These are phyloP conservation scores for Xylaria sp. DNA, from an alignment of 2,329 filamentous ascomycete species.

Conservation along the genomic window DNA sequence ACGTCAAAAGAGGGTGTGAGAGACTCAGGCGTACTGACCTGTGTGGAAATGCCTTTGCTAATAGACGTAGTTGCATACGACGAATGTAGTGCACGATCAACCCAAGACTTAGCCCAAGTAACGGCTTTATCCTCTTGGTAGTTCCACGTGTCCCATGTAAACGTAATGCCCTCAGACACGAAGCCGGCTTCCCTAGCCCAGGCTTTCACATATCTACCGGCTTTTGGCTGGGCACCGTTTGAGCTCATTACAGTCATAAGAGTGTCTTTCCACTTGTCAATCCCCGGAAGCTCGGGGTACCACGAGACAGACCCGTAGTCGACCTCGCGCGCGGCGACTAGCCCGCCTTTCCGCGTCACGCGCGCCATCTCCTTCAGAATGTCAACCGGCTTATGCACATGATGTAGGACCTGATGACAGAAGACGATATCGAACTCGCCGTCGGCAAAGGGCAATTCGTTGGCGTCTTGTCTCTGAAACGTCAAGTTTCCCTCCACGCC, in stretches of 20 bases:
- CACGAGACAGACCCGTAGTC: conserved; percentile 35
- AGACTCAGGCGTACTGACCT: conserved; percentile 1
- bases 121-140: conserved; percentile 32
- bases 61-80: conserved; percentile 27
- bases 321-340: conserved; percentile 52
- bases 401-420: conserved; percentile 67
- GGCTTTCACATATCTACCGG: conserved; percentile 29
- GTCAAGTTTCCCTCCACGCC: conserved; percentile 37
- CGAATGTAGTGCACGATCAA: conserved; percentile 26
- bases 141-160: conserved; percentile 35
- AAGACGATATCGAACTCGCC: conserved; percentile 68
- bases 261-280: conserved; percentile 30
- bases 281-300: conserved; percentile 31
- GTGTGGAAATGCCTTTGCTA: conserved; percentile 17
- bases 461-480: conserved; percentile 42
- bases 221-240: conserved; percentile 28
- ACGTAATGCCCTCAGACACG: conserved; percentile 18
- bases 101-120: conserved; percentile 29
- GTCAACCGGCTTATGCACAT: conserved; percentile 61
- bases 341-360: conserved; percentile 61
- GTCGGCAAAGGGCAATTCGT: conserved; percentile 54
- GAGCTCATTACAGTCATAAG: conserved; percentile 29
- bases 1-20: neutral
- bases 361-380: conserved; percentile 65
- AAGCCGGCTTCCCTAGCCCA: conserved; percentile 35